Evolutionary conservation across 2,329 filamentous ascomycete species (phyloP).

Genomic region (Chaetomiaceae sp.): DNA sequence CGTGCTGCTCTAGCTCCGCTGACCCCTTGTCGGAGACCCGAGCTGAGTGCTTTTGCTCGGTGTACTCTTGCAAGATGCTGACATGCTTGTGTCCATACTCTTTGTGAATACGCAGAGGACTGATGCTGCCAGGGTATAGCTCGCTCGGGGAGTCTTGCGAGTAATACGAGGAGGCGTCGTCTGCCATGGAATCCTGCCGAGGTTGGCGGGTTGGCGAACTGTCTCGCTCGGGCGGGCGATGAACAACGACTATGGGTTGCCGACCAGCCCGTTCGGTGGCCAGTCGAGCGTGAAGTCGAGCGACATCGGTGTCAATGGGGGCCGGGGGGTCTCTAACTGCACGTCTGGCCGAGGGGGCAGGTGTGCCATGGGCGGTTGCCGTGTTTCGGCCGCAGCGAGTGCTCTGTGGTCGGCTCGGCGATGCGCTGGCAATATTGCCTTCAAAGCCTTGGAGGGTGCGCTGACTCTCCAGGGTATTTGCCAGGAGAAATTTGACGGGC

Average conservation of each 20-base stretch:
- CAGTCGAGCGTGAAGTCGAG: constrained; percentile 8
- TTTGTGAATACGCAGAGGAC: constrained; percentile 26
- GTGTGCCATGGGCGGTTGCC: neutral
- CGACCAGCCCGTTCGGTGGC: neutral
- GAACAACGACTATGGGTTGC: constrained; percentile 6
- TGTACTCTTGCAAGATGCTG: constrained; percentile 19
- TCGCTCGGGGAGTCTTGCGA: constrained; percentile 25
- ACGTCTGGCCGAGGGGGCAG: neutral
- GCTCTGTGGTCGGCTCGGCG: constrained; percentile 10
- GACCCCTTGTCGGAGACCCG: constrained; percentile 2
- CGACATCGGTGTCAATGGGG: constrained; percentile 15
- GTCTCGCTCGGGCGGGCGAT: constrained; percentile 11
- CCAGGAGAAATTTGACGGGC: constrained; percentile 17
- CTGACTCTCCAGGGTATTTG: constrained; percentile 6
- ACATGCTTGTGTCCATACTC: constrained; percentile 12
- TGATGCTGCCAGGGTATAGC: constrained; percentile 19
- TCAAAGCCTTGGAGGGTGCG: constrained; percentile 8
- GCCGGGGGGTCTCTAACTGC: neutral
- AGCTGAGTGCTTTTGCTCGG: constrained; percentile 7
- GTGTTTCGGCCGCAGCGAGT: neutral
- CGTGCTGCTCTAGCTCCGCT: neutral
- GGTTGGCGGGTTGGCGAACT: constrained; percentile 5
- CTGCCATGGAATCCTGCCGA: neutral
- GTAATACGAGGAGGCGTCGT: constrained; percentile 29
- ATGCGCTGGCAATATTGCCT: neutral